Evolutionary conservation across 495 filamentous ascomycete genomes (phyloP), one percentile per base, ranked within the genome.

Genomic region (Penicillium herquei): DNA sequence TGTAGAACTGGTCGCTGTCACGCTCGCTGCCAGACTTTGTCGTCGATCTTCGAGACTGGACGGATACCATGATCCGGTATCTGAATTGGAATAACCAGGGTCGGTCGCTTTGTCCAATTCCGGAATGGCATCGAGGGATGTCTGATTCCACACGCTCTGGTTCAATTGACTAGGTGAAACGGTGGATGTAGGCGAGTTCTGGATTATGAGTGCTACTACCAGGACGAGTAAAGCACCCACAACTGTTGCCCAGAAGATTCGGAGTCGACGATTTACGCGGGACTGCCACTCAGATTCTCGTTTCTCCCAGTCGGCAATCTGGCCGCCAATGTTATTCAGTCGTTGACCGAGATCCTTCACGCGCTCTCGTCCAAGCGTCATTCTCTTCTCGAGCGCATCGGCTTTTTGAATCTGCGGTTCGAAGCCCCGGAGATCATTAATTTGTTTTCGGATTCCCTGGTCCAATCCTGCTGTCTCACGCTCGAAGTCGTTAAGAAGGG

Each of bases 241-340:
- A 9, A 81, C 78, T 39, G 83, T 63, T 8, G 78, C 73, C 86
- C 85, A 89, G 59, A 87, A 69, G 26, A 82, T 77, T 48, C 79
- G 84, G 26, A 89, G 70, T 12, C 86, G 72, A 62, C 76, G 82
- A 58, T 83, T 79, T 1, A 85, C 85, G 52, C 76, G 81, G 54
- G 84, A 84, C 73, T 90, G 85, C 85, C 84, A 91, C 63, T 89
- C 87, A 37, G 65, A 70, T 61, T 94, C 90, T 33, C 81, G 79
- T 47, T 78, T 79, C 68, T 90, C 89, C 83, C 87, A 90, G 49
- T 73, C 73, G 62, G 89, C 85, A 40, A 93, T 86, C 51, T 83
- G 78, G 46, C 75, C 63, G 40, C 82, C 72, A 33, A 90, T 87
- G 1, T 73, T 70, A 51, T 87, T 84, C 6, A 96, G 81, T 52